These are phyloP conservation scores for Metschnikowia arizonensis DNA, from an alignment of 805 yeast genomes.

Conservation along the genomic window DNA sequence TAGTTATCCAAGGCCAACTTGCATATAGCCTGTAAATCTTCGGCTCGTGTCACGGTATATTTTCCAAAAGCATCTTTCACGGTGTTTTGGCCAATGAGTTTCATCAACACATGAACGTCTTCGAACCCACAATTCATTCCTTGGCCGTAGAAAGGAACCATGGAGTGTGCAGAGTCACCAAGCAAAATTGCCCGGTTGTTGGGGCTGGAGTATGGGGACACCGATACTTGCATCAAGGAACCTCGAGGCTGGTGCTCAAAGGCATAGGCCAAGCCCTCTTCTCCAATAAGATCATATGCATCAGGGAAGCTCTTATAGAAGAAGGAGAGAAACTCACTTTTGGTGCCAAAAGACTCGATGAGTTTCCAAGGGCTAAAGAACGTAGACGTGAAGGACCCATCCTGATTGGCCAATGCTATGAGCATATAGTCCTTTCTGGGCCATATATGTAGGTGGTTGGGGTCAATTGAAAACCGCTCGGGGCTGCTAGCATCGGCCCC, in stretches of 20 bases:
- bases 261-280: conserved; percentile 45
- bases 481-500: conserved; percentile 25
- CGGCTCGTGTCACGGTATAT: conserved; percentile 54
- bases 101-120: conserved; percentile 69
- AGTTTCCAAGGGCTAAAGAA: conserved; percentile 78
- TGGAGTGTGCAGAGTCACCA: conserved; percentile 94
- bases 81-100: conserved; percentile 42
- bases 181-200: conserved; percentile 60
- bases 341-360: conserved; percentile 49
- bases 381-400: conserved; percentile 86
- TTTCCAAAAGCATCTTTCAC: conserved; percentile 47
- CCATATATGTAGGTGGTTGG: conserved; percentile 89
- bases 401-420: conserved; percentile 80
- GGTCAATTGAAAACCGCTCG: conserved; percentile 49
- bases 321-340: conserved; percentile 47
- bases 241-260: conserved; percentile 67
- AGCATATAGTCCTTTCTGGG: conserved; percentile 84
- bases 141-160: conserved; percentile 98
- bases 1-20: conserved; percentile 78
- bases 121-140: conserved; percentile 97
- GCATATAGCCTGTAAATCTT: conserved; percentile 71
- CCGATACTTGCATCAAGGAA: conserved; percentile 67
- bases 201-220: conserved; percentile 63
- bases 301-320: conserved; percentile 66
- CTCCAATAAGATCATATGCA: conserved; percentile 66